Base-by-base conservation (phyloP, 2,329 filamentous ascomycete genomes). In the Claviceps purpurea region DNA sequence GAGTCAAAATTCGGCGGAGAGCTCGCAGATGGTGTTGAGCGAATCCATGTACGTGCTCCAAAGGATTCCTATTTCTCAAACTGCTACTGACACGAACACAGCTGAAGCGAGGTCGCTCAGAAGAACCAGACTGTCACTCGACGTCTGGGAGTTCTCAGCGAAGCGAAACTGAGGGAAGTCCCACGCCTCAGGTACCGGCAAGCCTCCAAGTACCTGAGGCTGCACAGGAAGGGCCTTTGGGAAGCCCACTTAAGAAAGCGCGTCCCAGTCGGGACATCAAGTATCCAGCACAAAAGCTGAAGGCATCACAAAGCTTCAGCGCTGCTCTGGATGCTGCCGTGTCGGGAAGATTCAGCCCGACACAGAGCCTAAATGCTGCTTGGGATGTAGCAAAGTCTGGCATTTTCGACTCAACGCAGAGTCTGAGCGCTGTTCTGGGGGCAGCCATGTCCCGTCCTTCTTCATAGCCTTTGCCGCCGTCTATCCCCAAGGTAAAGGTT, bases 21-120 rank as follows among this genome's bases (percentile, higher is more conserved):
- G 66, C 73, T 93, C 51, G 84, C 85, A 43, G 87, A 90, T 56
- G 86, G 87, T 47, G 85, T 93, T 49, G 80, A 87, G 60, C 84
- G 88, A 59, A 91, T 93, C 66, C 85, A 83, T 68, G 87, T 89
- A 74, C 62, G 79, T 67, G 44, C 16, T 30, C 22, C 41, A 5
- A 13, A 7, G 38, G 22, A 38, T 24, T 18, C 6, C 13, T 14
- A 40, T 43, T 42, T 52, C 59, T 26, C 10, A 34, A 34, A 61
- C 57, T 55, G 38, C 50, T 39, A 42, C 11, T 40, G 18, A 5
- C 20, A n/a, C 30, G 10, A n/a, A 38, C 47, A 61, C 61, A 90
- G 87, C 80, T 91, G 56, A 91, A 91, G 73, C 79, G 87, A 57
- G 84, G 86, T 57, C 86, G 89, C 64, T 90, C 87, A 10, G 79